A percentile compares a stretch with the other conserved stretches of the same genome.
phyloP scores from a whole-genome alignment of 1,284 basidiomycete genomes.

The Phlebopus sp. region DNA sequence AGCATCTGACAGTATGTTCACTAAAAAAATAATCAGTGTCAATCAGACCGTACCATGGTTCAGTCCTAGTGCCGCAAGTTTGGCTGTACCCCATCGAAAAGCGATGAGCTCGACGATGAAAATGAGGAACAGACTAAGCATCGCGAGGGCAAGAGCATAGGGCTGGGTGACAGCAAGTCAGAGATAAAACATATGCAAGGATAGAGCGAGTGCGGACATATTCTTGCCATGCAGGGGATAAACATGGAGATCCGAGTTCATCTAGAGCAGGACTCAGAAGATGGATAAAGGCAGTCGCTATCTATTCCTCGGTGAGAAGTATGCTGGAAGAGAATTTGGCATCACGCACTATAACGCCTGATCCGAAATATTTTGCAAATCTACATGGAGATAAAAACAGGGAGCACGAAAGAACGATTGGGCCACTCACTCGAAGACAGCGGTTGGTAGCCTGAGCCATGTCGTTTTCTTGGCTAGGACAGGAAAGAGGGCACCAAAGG shows the following conservation, averaged over 20 bases:
- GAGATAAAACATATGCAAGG: constrained; percentile 1
- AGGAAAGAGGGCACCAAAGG: constrained; percentile 79
- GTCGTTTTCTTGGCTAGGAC: constrained; percentile 65
- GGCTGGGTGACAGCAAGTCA: constrained; percentile 43
- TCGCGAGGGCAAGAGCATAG: constrained; percentile 77
- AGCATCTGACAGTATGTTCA: constrained; percentile 40
- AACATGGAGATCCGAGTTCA: constrained; percentile 70
- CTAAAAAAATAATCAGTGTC: not conserved
- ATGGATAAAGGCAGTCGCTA: constrained; percentile 92
- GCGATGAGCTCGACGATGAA: constrained; percentile 86
- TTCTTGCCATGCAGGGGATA: constrained; percentile 65
- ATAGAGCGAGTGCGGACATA: constrained; percentile 55
- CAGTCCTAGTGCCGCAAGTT: constrained; percentile 54
- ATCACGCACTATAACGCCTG: constrained; percentile 77
- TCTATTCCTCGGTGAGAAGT: constrained; percentile 41
- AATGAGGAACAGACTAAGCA: constrained; percentile 78
- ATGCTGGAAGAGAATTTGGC: constrained; percentile 9
- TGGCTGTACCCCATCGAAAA: constrained; percentile 75
- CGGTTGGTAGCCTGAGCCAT: constrained; percentile 59
- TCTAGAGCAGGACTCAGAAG: constrained; percentile 75
- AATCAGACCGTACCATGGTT: constrained; percentile 44
- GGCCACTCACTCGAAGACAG: constrained; percentile 67
- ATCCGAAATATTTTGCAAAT: constrained; percentile 95
- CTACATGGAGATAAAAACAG: constrained; percentile 35
- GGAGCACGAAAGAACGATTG: not conserved